Base-by-base conservation (phyloP, 805 yeast species). In the Blastobotrys attinorum region DNA sequence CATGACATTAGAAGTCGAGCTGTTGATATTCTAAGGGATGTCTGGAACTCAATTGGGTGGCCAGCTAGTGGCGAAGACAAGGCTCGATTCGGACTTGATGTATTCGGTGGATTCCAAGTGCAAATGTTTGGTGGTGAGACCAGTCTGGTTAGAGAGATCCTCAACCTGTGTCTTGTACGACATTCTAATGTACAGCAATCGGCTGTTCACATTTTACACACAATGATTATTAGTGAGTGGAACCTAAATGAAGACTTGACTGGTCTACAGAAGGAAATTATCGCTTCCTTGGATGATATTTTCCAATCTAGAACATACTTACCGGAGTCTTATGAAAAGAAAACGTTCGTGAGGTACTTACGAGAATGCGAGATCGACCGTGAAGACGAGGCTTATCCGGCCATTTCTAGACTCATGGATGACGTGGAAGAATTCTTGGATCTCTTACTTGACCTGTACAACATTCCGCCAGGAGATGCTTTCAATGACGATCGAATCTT, bases 401-500 rank as follows among this genome's bases (percentile, higher is more conserved):
- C 78, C 44, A 68, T 81, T 43, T 71, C 70, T 45, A 76, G 73
- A 35, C 53, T 84, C 31, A 62, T 76, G 21, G 48, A 50, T 20
- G 48, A 57, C 18, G 41, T 60, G 16, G 53, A 59, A 20, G 80
- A 77, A 20, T 83, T 84, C 61, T 63, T 85, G 46, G 76, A 71
- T 43, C 76, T 78, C 13, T 70, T 83, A 55, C 71, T 76, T 48
- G 86, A 83, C 54, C 73, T 83, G 53, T 75, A 75, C 53, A 73
- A 75, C 46, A 86, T 87, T 45, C 96, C 96, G 11, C 73, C 71
- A 38, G 88, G 88, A 16, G 79, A 79, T 34, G 95, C 86, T 56
- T 88, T 83, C 61, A 90, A 83, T 54, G 90, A 84, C 59, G 96
- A 87, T 61, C 71, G 95, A 56, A 80, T 88, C 3, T 82, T 83